phyloP scores from a whole-genome alignment of 2,329 filamentous ascomycete genomes.

The Macroventuria anomochaeta region DNA sequence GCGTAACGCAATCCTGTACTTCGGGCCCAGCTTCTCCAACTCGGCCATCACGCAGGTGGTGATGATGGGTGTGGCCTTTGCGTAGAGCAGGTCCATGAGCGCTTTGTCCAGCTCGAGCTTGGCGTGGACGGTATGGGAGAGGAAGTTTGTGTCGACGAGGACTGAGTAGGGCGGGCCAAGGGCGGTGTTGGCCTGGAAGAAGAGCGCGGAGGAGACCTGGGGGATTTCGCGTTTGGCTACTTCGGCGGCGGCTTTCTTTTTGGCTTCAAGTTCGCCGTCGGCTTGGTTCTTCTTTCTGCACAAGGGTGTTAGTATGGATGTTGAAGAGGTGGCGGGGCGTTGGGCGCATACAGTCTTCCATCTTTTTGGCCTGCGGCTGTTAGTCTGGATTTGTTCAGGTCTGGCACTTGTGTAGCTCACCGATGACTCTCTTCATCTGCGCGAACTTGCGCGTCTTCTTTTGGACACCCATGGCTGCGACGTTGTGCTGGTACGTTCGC shows the following conservation, averaged over 20 bases:
- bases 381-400: neutral
- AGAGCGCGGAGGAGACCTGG: conserved; percentile 71
- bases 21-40: conserved; percentile 82
- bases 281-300: conserved; percentile 73
- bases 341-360: conserved; percentile 63
- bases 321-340: conserved; percentile 20
- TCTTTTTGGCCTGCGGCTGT: conserved; percentile 65
- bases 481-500: conserved; percentile 15
- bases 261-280: conserved; percentile 66
- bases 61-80: conserved; percentile 87
- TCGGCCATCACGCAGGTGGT: conserved; percentile 80
- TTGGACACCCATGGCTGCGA: conserved; percentile 75
- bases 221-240: conserved; percentile 78
- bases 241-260: conserved; percentile 62
- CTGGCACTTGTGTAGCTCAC: conserved; percentile 42
- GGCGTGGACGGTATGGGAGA: conserved; percentile 78
- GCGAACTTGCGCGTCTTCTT: conserved; percentile 95
- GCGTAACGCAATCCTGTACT: conserved; percentile 83
- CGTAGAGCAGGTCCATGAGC: conserved; percentile 94
- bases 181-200: conserved; percentile 70
- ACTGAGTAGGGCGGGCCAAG: conserved; percentile 83
- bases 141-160: conserved; percentile 56
- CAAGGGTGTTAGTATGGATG: conserved; percentile 13
- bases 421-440: conserved; percentile 79
- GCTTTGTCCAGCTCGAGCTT: conserved; percentile 87